A percentile compares a stretch with the other conserved stretches of the same genome.
These are phyloP conservation scores for Podila epigama DNA, from an alignment of 192 early-diverging fungal species.

Conservation along the genomic window DNA sequence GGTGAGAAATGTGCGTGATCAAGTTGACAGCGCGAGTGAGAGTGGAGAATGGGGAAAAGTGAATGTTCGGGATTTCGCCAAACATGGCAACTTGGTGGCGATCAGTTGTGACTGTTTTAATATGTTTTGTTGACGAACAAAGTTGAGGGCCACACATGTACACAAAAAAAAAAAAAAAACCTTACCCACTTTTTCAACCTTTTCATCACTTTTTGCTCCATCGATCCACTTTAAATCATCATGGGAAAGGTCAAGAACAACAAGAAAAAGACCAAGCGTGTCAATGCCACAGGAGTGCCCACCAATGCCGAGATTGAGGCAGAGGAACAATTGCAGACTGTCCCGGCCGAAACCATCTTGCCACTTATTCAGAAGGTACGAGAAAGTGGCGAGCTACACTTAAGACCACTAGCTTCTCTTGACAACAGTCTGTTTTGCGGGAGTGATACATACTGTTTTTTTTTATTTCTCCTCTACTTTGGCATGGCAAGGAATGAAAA, in stretches of 20 bases:
- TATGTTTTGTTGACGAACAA: neutral
- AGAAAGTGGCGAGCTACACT: neutral
- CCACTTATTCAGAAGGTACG: conserved; percentile 44
- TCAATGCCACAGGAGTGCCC: conserved; percentile 43
- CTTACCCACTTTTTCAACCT: neutral
- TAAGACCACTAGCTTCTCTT: neutral
- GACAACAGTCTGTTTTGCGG: too few relatives aligned
- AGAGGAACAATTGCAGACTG: conserved; percentile 7
- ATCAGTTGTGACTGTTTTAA: neutral
- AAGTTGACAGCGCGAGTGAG: too few relatives aligned
- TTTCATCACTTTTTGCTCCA: neutral
- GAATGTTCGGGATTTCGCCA: too few relatives aligned
- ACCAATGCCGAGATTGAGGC: conserved; percentile 26
- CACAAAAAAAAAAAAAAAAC: neutral
- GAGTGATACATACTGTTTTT: neutral
- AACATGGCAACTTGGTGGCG: neutral
- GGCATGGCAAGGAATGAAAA: neutral
- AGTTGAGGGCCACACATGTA: too few relatives aligned
- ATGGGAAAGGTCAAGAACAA: conserved; percentile 49
- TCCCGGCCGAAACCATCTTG: conserved; percentile 43
- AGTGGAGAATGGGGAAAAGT: too few relatives aligned
- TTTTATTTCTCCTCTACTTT: too few relatives aligned
- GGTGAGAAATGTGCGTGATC: too few relatives aligned
- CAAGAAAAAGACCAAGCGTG: conserved; percentile 36
- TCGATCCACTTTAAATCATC: neutral